These are phyloP conservation scores for Talaromyces proteolyticus DNA, from an alignment of 495 filamentous ascomycete species.

Conservation along the genomic window DNA sequence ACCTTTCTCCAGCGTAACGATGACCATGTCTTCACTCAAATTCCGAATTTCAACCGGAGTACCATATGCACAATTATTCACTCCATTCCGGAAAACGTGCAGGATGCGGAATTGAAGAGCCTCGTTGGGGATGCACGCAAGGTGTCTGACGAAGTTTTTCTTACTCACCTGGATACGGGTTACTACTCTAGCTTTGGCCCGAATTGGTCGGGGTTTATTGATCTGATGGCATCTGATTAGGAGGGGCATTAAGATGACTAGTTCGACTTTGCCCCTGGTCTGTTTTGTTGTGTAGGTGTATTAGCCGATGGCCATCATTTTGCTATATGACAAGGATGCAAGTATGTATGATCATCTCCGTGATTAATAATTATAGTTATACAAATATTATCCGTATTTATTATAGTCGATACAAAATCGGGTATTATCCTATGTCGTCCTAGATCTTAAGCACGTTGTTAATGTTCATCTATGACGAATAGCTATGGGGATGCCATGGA, in stretches of 20 bases:
- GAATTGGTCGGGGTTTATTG: slow-evolving; percentile 37
- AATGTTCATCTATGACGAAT: too few relatives aligned
- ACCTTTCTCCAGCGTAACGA: slow-evolving; percentile 31
- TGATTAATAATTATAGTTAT: too few relatives aligned
- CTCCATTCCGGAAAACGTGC: slow-evolving; percentile 28
- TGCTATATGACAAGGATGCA: too few relatives aligned
- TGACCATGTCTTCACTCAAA: slow-evolving; percentile 24
- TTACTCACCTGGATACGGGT: slow-evolving; percentile 34
- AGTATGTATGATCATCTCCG: too few relatives aligned
- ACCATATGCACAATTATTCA: slow-evolving; percentile 36
- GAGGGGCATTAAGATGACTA: neutral
- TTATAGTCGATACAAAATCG: too few relatives aligned
- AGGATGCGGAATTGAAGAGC: slow-evolving; percentile 21
- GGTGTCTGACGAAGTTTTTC: slow-evolving; percentile 35
- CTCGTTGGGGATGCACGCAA: slow-evolving; percentile 30
- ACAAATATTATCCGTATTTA: too few relatives aligned
- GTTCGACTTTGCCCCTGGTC: neutral
- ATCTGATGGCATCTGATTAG: slow-evolving; percentile 22
- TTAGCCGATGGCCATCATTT: too few relatives aligned
- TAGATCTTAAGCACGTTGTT: too few relatives aligned
- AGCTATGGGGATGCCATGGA: too few relatives aligned
- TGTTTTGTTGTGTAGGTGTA: too few relatives aligned
- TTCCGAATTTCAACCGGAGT: slow-evolving; percentile 26
- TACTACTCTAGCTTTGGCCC: slow-evolving; percentile 41
- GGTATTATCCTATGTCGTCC: too few relatives aligned